Evolutionary conservation across 805 yeast genomes (phyloP).

Genomic region (Schizosaccharomyces japonicus): DNA sequence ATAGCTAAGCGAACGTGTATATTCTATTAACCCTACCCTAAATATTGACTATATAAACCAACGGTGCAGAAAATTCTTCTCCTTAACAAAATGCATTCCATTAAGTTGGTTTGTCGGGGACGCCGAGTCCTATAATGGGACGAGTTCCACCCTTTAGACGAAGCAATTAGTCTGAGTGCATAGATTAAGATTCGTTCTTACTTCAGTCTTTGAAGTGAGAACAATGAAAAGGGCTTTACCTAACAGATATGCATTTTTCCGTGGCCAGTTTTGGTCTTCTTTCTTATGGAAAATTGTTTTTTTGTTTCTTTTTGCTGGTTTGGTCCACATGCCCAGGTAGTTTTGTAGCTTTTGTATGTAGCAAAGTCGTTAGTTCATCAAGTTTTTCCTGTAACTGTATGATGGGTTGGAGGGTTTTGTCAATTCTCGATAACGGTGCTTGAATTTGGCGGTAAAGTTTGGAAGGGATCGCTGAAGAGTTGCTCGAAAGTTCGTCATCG

Average conservation of each 20-base stretch:
- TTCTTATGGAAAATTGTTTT: neutral
- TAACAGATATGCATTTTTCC: neutral
- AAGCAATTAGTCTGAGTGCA: constrained; percentile 2
- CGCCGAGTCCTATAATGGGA: too few species aligned
- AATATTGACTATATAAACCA: neutral
- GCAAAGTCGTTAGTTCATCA: neutral
- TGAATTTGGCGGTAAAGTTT: too few species aligned
- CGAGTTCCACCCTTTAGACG: neutral
- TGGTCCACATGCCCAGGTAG: too few species aligned
- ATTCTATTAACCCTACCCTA: neutral
- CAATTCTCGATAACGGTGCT: too few species aligned
- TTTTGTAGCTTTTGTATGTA: neutral
- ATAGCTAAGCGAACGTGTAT: too few species aligned
- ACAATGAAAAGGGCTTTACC: too few species aligned
- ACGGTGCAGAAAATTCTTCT: neutral
- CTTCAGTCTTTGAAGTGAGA: constrained; percentile 2
- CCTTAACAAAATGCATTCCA: constrained; percentile 2
- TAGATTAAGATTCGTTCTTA: neutral
- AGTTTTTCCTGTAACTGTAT: too few species aligned
- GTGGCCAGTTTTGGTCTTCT: neutral
- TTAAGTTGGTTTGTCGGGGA: constrained; percentile 4
- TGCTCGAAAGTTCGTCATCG: neutral
- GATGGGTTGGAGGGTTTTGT: too few species aligned
- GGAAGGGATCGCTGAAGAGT: too few species aligned
- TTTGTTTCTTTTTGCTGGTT: too few species aligned